Base-by-base conservation (phyloP, 139 green algal species). In the Chlorella sorokiniana region DNA sequence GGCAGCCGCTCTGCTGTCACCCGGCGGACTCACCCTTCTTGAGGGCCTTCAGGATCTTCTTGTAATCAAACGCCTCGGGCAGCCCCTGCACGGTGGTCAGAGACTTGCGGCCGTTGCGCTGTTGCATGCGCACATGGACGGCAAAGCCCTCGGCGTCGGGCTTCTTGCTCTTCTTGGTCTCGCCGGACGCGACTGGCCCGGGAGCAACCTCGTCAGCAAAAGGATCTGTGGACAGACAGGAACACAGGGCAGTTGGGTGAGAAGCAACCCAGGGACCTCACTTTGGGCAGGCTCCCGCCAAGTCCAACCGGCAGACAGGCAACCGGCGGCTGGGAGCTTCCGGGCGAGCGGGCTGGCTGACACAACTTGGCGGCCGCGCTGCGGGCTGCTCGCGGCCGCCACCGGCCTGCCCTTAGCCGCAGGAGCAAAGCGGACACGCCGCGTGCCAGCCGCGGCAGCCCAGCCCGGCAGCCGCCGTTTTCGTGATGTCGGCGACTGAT, bases 41-140 rank as follows among this genome's bases (percentile, higher is more conserved):
- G 79, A 99, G 94, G 2, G 95, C 97, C 82, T 99, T 99, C 23
- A 99, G 85, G 22, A 99, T 94, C 84, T 99, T 99, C 87, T 98
- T 98, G 88, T 98, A 98, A 79, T 99, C 96, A 81, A 96, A 99
- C 6, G 83, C 86, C 84, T 97, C 90, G 72, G 96, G 92, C 8
- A 98, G 86, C 62, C 95, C 95, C 91, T 98, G 95, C 2, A 99
- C 91, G 10, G 97, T 99, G 3, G 97, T 99, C 91, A 99, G 87
- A 35, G 82, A 94, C 88, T 99, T 99, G 67, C 94, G 93, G 78
- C 97, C 97, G 92, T 99, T 99, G 75, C 97, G 89, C 87, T 98
- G 96, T 88, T 99, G 97, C 38, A 99, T 90, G 52, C 97, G 59
- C 38, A 99, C 94, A 83, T 99, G 96, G n/a, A 99, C 93, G 86